phyloP scores from a whole-genome alignment of 768 basidiomycete genomes.

The Panus rudis region DNA sequence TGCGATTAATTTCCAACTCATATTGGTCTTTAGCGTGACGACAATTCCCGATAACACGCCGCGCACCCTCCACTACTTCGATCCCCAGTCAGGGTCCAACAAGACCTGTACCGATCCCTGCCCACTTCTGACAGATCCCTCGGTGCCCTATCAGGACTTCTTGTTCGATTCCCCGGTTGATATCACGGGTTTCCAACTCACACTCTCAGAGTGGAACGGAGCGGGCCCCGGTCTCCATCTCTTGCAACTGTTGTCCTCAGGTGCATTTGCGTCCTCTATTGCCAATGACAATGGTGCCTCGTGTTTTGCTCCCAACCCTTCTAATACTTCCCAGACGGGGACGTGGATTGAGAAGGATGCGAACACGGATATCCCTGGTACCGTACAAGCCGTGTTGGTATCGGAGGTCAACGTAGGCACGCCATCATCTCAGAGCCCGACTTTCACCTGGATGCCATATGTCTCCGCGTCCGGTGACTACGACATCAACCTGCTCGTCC shows the following conservation, averaged over 20 bases:
- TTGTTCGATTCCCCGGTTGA: slow-evolving; percentile 53
- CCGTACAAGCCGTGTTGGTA: slow-evolving; percentile 67
- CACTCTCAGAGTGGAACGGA: slow-evolving; percentile 70
- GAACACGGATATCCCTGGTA: slow-evolving; percentile 73
- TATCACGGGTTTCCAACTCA: slow-evolving; percentile 89
- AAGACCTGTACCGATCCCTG: slow-evolving; percentile 72
- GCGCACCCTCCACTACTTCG: slow-evolving; percentile 68
- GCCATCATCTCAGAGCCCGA: slow-evolving; percentile 53
- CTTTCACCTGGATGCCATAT: slow-evolving; percentile 85
- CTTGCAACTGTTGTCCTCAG: slow-evolving; percentile 87
- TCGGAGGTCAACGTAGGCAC: slow-evolving; percentile 63
- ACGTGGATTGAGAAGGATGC: slow-evolving; percentile 59
- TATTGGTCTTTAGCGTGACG: slow-evolving; percentile 47
- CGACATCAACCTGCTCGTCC: slow-evolving; percentile 75
- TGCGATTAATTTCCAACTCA: slow-evolving; percentile 10
- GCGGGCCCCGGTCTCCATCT: slow-evolving; percentile 77
- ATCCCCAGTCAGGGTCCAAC: slow-evolving; percentile 69
- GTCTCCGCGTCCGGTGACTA: slow-evolving; percentile 88
- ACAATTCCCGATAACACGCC: slow-evolving; percentile 87
- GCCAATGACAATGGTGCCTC: slow-evolving; percentile 51
- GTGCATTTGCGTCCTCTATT: slow-evolving; percentile 80
- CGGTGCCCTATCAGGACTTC: slow-evolving; percentile 89
- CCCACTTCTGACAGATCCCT: slow-evolving; percentile 71
- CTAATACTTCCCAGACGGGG: slow-evolving; percentile 62
- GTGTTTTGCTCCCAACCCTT: slow-evolving; percentile 73